phyloP scores from a whole-genome alignment of 1,284 basidiomycete genomes.

The Rhodotorula sp. region DNA sequence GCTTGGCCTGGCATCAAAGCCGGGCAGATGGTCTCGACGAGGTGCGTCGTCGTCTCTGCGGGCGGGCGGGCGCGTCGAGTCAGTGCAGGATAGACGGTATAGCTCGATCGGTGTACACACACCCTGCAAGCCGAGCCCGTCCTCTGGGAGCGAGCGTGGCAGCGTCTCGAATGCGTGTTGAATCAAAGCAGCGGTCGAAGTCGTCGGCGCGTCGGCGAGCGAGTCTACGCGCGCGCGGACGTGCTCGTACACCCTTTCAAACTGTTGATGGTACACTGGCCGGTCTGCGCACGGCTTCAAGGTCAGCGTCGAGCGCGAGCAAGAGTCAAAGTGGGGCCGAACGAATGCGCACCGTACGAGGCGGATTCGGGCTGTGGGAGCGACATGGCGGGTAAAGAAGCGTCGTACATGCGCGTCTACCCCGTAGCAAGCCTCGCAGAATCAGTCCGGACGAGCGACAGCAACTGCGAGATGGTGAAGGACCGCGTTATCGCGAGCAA shows the following conservation, averaged over 20 bases:
- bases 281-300: not conserved
- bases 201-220: not conserved
- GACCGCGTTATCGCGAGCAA: too few species aligned
- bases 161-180: slow-evolving; percentile 21
- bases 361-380: not conserved
- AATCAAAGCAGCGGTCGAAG: slow-evolving; percentile 17
- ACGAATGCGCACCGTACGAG: slow-evolving; percentile 8
- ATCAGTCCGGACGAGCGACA: too few species aligned
- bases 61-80: too few species aligned
- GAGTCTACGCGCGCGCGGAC: not conserved
- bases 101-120: too few species aligned
- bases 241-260: not conserved
- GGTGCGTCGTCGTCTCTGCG: slow-evolving; percentile 25
- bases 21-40: slow-evolving; percentile 46
- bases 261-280: not conserved
- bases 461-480: too few species aligned
- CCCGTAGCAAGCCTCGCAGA: not conserved
- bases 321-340: not conserved
- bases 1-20: slow-evolving; percentile 52
- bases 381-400: not conserved
- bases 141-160: not conserved
- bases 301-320: not conserved
- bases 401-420: not conserved
- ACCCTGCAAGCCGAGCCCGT: slow-evolving; percentile 24
- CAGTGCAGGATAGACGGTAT: too few species aligned